A percentile compares a stretch with the other conserved stretches of the same genome.
phyloP scores from a whole-genome alignment of 108 stramenopile genomes.

The Chaetoceros muelleri region DNA sequence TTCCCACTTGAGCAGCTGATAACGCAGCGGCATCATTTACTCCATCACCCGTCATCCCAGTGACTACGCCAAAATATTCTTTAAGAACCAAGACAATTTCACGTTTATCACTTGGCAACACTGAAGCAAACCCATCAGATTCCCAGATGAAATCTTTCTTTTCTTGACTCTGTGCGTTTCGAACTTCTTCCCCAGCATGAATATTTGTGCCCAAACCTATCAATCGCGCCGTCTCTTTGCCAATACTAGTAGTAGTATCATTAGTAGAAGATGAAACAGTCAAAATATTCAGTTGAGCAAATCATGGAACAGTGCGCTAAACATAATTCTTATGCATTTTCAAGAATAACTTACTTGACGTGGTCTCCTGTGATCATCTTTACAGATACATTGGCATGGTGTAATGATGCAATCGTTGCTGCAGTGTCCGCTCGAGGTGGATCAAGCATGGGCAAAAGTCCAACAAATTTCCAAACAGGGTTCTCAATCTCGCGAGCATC shows the following conservation, averaged over 20 bases:
- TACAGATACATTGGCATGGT: constrained; percentile 57
- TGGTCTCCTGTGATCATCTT: constrained; percentile 89
- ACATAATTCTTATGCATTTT: no score
- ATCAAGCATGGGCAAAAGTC: constrained; percentile 78
- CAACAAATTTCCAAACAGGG: constrained; percentile 51
- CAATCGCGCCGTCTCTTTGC: constrained; percentile 42
- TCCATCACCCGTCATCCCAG: constrained; percentile 88
- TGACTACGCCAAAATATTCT: constrained; percentile 49
- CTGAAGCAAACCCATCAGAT: constrained; percentile 70
- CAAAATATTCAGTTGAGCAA: no score
- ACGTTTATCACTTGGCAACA: constrained; percentile 66
- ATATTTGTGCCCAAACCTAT: constrained; percentile 50
- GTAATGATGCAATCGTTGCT: constrained; percentile 52
- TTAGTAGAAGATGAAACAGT: no score
- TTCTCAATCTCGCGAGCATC: constrained; percentile 32
- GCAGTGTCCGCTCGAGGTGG: constrained; percentile 73
- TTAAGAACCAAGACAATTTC: constrained; percentile 56
- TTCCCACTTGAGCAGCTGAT: constrained; percentile 67
- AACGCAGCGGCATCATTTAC: constrained; percentile 89
- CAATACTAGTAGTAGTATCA: no score
- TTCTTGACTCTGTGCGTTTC: constrained; percentile 16
- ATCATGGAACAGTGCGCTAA: no score
- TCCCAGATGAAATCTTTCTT: constrained; percentile 47
- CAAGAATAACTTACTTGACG: no score
- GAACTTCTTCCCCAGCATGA: constrained; percentile 29